Evolutionary conservation across 192 early-diverging fungal genomes (phyloP).

Genomic region (Chytriomyces confervae): DNA sequence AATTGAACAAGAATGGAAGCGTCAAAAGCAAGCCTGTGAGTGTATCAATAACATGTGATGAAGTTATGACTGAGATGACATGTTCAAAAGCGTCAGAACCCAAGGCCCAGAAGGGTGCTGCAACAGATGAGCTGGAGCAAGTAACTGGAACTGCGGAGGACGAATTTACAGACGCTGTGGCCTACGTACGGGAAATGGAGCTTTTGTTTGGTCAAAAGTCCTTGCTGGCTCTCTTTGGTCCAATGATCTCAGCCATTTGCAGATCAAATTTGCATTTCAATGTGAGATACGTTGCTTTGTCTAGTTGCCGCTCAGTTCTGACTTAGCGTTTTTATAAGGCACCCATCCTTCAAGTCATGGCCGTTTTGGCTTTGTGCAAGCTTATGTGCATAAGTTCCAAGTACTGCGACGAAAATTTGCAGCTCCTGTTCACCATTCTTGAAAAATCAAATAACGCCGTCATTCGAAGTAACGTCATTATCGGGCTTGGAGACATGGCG

Average conservation of each 20-base stretch:
- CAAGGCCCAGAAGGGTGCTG: slow-evolving; percentile 19
- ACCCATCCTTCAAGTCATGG: slow-evolving; percentile 84
- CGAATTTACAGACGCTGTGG: slow-evolving; percentile 90
- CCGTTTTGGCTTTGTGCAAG: slow-evolving; percentile 88
- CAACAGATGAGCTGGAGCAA: slow-evolving; percentile 86
- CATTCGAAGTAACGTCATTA: slow-evolving; percentile 93
- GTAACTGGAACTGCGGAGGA: slow-evolving; percentile 93
- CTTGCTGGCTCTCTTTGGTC: slow-evolving; percentile 80
- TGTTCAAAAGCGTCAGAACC: background rate
- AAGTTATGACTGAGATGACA: slow-evolving; percentile 15
- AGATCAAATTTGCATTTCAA: slow-evolving; percentile 79
- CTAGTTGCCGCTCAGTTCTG: background rate
- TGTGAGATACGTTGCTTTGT: slow-evolving; percentile 48
- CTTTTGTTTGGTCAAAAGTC: slow-evolving; percentile 81
- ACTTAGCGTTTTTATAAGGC: slow-evolving; percentile 59
- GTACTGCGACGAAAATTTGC: slow-evolving; percentile 93
- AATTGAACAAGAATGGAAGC: slow-evolving; percentile 92
- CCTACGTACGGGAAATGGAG: slow-evolving; percentile 88
- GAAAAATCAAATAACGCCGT: slow-evolving; percentile 81
- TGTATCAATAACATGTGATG: background rate
- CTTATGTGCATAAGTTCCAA: slow-evolving; percentile 96
- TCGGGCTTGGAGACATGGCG: slow-evolving; percentile 97
- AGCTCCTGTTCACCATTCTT: slow-evolving; percentile 87
- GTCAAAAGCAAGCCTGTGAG: slow-evolving; percentile 63
- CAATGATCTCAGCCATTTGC: slow-evolving; percentile 83